Evolutionary conservation across 495 filamentous ascomycete species (phyloP).

Genomic region (Cladorrhinum samala): DNA sequence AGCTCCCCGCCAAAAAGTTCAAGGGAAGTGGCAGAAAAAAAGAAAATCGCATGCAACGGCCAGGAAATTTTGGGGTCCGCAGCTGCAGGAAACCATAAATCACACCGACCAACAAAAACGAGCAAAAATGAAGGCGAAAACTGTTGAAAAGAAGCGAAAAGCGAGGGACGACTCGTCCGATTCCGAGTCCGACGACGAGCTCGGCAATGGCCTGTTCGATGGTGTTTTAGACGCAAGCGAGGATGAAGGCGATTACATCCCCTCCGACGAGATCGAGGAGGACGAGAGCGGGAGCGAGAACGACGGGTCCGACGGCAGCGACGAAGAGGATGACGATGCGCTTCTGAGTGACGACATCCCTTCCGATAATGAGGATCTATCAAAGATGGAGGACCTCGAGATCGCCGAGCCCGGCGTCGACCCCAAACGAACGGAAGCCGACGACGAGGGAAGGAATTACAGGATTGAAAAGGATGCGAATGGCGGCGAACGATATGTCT

Average conservation of each 20-base stretch:
- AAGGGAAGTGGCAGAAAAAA: constrained; percentile 30
- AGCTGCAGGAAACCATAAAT: constrained; percentile 16
- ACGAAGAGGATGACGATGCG: constrained; percentile 45
- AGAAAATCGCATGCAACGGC: constrained; percentile 16
- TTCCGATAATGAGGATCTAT: constrained; percentile 45
- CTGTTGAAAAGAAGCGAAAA: constrained; percentile 40
- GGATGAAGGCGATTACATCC: constrained; percentile 23
- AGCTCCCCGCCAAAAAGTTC: constrained; percentile 15
- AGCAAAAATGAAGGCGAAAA: constrained; percentile 32
- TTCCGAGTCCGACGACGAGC: constrained; percentile 28
- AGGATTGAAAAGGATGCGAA: constrained; percentile 52
- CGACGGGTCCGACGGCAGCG: constrained; percentile 2
- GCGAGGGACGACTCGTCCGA: constrained; percentile 24
- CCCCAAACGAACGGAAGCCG: constrained; percentile 21
- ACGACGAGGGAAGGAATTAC: constrained; percentile 48
- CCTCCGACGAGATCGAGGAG: constrained; percentile 19
- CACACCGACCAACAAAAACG: constrained; percentile 9
- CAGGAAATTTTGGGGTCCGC: constrained; percentile 15
- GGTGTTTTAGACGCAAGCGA: constrained; percentile 30
- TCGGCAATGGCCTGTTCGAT: constrained; percentile 26
- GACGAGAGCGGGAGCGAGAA: constrained; percentile 11
- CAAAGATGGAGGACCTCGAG: constrained; percentile 26
- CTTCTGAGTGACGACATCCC: constrained; percentile 54
- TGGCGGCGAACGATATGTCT: constrained; percentile 49
- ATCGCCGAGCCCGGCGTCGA: constrained; percentile 31